phyloP scores from a whole-genome alignment of 805 yeast species.

The Torulaspora franciscae region DNA sequence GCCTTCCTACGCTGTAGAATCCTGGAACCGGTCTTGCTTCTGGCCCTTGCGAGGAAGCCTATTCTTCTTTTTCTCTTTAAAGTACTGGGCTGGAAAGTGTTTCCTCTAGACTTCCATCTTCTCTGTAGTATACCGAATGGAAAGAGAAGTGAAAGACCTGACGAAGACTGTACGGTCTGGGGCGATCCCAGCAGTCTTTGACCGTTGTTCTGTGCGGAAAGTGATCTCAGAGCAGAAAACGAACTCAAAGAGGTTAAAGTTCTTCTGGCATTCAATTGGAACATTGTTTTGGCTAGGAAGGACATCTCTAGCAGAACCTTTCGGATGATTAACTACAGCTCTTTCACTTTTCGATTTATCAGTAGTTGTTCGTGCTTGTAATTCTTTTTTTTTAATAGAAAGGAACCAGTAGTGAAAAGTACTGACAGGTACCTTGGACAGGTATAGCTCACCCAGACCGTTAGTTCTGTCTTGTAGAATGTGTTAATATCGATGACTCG shows the following conservation, averaged over 20 bases:
- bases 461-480: no score
- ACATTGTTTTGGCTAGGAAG: slow-evolving; percentile 13
- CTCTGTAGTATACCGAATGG: slow-evolving; percentile 24
- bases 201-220: slow-evolving; percentile 8
- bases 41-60: slow-evolving; percentile 84
- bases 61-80: slow-evolving; percentile 82
- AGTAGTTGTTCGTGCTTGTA: background rate
- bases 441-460: no score
- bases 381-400: background rate
- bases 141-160: slow-evolving; percentile 5
- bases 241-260: slow-evolving; percentile 16
- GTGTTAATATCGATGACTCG: no score
- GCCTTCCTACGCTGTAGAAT: slow-evolving; percentile 70
- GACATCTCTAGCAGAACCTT: slow-evolving; percentile 9
- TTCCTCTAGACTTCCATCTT: slow-evolving; percentile 87
- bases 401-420: background rate
- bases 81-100: slow-evolving; percentile 91
- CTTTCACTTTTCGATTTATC: background rate
- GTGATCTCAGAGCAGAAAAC: slow-evolving; percentile 20
- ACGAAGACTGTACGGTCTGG: slow-evolving; percentile 12
- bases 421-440: no score
- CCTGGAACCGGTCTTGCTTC: slow-evolving; percentile 68
- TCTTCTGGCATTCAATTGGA: slow-evolving; percentile 16
- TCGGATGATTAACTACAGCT: background rate
- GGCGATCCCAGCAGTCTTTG: slow-evolving; percentile 7